A percentile compares a stretch with the other conserved stretches of the same genome.
phyloP scores from a whole-genome alignment of 176 grass and related monocot species.

The Hordeum marinum region DNA sequence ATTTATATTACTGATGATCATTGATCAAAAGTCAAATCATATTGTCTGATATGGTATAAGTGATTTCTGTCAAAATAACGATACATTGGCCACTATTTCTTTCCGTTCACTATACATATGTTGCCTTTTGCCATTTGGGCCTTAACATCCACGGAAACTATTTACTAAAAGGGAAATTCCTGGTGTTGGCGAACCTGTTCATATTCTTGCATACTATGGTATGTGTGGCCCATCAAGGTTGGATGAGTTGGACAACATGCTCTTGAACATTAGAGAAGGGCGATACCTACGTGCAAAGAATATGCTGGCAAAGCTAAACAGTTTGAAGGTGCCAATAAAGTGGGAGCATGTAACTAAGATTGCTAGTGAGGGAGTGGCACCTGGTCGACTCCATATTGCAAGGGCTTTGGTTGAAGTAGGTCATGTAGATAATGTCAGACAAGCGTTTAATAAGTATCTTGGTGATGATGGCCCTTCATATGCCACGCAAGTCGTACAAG shows the following conservation, averaged over 20 bases:
- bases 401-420: slow-evolving; percentile 86
- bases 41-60: background rate
- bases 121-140: slow-evolving; percentile 14
- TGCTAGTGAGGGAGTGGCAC: slow-evolving; percentile 88
- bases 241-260: slow-evolving; percentile 66
- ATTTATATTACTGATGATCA: background rate
- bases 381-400: slow-evolving; percentile 78
- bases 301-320: slow-evolving; percentile 73
- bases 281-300: slow-evolving; percentile 70
- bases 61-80: background rate
- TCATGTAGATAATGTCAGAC: slow-evolving; percentile 68
- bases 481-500: slow-evolving; percentile 49
- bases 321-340: slow-evolving; percentile 63
- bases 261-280: slow-evolving; percentile 82
- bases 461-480: slow-evolving; percentile 81
- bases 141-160: slow-evolving; percentile 14
- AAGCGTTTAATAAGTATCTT: slow-evolving; percentile 95
- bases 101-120: background rate
- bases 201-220: slow-evolving; percentile 98
- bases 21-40: background rate
- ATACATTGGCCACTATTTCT: background rate
- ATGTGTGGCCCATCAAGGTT: slow-evolving; percentile 68
- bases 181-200: slow-evolving; percentile 71
- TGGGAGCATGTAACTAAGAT: slow-evolving; percentile 74
- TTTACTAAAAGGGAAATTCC: slow-evolving; percentile 43